These are phyloP conservation scores for Metschnikowia anglica DNA, from an alignment of 805 yeast species.

Conservation along the genomic window DNA sequence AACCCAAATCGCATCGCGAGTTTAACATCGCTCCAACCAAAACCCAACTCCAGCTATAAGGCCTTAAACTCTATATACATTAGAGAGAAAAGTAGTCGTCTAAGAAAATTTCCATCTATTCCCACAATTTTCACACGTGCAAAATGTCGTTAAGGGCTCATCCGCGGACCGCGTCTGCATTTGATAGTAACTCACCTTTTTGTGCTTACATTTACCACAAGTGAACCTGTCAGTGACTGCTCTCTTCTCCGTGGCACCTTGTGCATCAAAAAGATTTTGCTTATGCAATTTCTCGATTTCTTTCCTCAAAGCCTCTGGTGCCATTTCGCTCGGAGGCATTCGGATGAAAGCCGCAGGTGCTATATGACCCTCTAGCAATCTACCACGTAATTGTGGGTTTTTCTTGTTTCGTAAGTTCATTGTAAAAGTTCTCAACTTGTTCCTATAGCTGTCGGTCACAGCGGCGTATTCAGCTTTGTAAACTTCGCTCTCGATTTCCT, in stretches of 20 bases:
- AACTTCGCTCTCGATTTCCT: conserved; percentile 71
- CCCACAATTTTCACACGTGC: conserved; percentile 97
- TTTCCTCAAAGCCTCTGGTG: conserved; percentile 84
- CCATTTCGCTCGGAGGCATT: conserved; percentile 94
- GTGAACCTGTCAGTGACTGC: conserved; percentile 96
- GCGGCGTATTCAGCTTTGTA: conserved; percentile 58
- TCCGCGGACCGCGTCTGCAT: conserved; percentile 98
- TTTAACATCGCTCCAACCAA: background rate
- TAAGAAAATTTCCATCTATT: conserved; percentile 96
- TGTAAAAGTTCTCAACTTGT: conserved; percentile 80
- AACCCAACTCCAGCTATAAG: background rate
- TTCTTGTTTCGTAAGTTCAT: conserved; percentile 86
- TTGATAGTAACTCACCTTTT: conserved; percentile 95
- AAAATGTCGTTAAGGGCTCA: conserved; percentile 97
- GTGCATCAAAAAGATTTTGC: conserved; percentile 92
- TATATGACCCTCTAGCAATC: conserved; percentile 67
- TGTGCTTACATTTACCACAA: conserved; percentile 97
- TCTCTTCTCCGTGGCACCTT: conserved; percentile 93
- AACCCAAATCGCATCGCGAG: too few species aligned
- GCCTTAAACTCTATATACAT: background rate
- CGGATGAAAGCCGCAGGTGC: conserved; percentile 61
- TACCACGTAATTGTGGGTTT: conserved; percentile 78
- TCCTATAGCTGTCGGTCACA: conserved; percentile 64
- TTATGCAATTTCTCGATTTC: conserved; percentile 83
- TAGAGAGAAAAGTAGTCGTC: background rate